Evolutionary conservation across 2,329 filamentous ascomycete genomes (phyloP), one percentile per base, ranked within the genome.

Genomic region (Blastomyces gilchristii): DNA sequence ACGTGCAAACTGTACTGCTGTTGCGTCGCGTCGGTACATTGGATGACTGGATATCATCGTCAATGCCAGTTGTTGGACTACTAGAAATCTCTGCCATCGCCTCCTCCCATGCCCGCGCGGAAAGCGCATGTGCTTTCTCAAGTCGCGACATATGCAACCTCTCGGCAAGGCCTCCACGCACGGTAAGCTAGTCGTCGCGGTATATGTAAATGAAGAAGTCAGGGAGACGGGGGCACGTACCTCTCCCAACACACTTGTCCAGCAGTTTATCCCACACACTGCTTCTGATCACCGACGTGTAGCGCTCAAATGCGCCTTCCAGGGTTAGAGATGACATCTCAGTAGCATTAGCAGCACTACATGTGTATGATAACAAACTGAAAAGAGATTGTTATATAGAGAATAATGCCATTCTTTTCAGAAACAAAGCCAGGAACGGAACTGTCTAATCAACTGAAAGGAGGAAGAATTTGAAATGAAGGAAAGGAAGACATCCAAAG

Each of bases 191-290:
- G 18, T 16, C 31, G 25, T 31, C 11, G 25, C 14, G 22, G 8
- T 25, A n/a, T 22, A 37, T 50, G 49, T 49, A 31, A 18, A 37
- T 22, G 11, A 5, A 39, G 8, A 16, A 22, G 39, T 2, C 4
- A 16, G 6, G 34, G 34, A 22, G 28, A 4, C 28, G 45, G 34
- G 58, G 12, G 18, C n/a, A 5, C 9, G n/a, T 47, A 61, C 59
- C 45, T 52, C 37, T 50, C 18, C 59, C 59, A 39, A 61, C 47
- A 53, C 59, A 61, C 45, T 52, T 61, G 31, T 61, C 59, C 12
- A 61, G 47, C 4, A 61, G 47, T 28, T 41, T 28, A 49, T 61
- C 59, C 59, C 59, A 61, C 18, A 61, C 9, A 25, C 28, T 52
- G 14, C 39, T 54, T 43, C 49, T 18, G 12, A 54, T 4, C 16